These are phyloP conservation scores for Pythium graminicola DNA, from an alignment of 352 stramenopile species.

Conservation along the genomic window DNA sequence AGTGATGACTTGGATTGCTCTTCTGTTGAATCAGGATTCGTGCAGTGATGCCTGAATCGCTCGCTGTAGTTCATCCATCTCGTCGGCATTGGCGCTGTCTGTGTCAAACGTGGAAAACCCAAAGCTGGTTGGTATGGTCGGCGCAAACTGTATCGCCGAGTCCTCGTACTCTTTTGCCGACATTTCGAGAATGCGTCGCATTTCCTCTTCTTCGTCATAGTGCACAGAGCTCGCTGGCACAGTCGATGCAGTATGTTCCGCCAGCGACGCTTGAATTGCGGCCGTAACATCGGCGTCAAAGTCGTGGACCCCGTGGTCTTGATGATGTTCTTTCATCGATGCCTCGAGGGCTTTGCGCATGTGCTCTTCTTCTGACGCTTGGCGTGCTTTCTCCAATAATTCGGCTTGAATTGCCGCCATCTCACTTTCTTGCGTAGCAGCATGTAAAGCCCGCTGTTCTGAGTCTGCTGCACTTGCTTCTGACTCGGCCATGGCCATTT, in stretches of 20 bases:
- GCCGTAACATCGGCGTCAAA: slow-evolving; percentile 57
- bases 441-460: slow-evolving; percentile 41
- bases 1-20: background rate
- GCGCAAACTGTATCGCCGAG: background rate
- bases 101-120: slow-evolving; percentile 7
- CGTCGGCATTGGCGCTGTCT: slow-evolving; percentile 33
- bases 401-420: slow-evolving; percentile 69
- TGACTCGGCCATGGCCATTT: slow-evolving; percentile 46
- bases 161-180: slow-evolving; percentile 50
- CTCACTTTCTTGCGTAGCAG: slow-evolving; percentile 62
- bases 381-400: slow-evolving; percentile 56
- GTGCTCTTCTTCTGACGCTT: slow-evolving; percentile 67
- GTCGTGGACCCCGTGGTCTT: background rate
- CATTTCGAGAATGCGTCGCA: slow-evolving; percentile 50
- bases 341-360: slow-evolving; percentile 60
- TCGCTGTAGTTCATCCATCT: slow-evolving; percentile 70
- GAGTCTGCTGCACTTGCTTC: slow-evolving; percentile 19
- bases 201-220: slow-evolving; percentile 50
- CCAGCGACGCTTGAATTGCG: slow-evolving; percentile 62
- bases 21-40: slow-evolving; percentile 27
- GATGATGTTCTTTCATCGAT: slow-evolving; percentile 34
- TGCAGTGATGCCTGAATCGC: slow-evolving; percentile 76
- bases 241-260: slow-evolving; percentile 8
- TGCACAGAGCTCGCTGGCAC: background rate
- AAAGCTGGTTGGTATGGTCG: background rate